Conservation (phyloP, 176 grass and related monocot genomes). For the Zizania latifolia region DNA sequence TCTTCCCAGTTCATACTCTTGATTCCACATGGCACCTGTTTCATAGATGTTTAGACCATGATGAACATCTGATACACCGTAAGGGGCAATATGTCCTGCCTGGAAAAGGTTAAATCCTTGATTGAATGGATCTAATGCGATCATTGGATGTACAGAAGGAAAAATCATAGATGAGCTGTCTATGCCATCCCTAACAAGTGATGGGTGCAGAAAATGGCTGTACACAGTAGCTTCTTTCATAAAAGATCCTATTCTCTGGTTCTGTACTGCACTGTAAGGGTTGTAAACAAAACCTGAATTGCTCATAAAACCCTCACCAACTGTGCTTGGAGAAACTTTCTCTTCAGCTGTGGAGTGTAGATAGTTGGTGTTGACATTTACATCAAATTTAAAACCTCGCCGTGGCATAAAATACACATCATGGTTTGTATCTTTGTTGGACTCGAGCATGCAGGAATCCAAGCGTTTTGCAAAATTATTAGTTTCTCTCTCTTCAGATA, state of each 20-base stretch:
- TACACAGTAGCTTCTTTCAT: not conserved
- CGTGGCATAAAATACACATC: not conserved
- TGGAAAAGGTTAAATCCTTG: conserved; percentile 32
- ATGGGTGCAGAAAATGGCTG: not conserved
- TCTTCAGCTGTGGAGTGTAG: conserved; percentile 4
- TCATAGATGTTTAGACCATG: not conserved
- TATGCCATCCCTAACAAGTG: conserved; percentile 24
- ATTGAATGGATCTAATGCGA: conserved; percentile 25
- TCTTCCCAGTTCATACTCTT: not conserved
- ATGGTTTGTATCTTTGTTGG: not conserved
- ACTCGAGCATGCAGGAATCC: not conserved
- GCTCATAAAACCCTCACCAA: not conserved
- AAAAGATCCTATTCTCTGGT: not conserved
- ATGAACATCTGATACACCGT: not conserved
- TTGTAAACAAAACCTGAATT: not conserved
- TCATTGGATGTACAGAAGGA: not conserved
- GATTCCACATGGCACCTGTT: not conserved
- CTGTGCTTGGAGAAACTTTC: conserved; percentile 4
- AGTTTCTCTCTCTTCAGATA: conserved; percentile 7
- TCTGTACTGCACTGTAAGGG: conserved; percentile 4
- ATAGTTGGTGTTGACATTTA: not conserved
- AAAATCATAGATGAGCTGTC: not conserved
- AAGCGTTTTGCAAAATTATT: conserved; percentile 13
- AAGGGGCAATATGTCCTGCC: not conserved
- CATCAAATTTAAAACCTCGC: not conserved